Evolutionary conservation across 1,284 basidiomycete species (phyloP).

Genomic region (Mycosarcoma maydis): DNA sequence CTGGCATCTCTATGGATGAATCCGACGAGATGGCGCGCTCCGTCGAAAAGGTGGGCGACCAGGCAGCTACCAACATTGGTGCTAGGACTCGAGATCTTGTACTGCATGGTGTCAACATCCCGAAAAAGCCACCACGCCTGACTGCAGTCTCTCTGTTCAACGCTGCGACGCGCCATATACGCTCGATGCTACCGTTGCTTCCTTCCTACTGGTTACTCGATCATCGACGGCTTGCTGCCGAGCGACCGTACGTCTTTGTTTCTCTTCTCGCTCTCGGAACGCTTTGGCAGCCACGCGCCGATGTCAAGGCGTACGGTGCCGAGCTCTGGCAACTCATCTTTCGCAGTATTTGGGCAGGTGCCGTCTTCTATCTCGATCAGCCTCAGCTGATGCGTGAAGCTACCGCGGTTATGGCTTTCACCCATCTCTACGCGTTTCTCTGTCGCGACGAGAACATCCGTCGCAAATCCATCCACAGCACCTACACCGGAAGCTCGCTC

Average conservation of each 20-base stretch:
- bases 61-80: conserved; percentile 43
- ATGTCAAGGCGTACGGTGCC: conserved; percentile 43
- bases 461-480: conserved; percentile 36
- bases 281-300: conserved; percentile 40
- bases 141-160: conserved; percentile 45
- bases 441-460: conserved; percentile 38
- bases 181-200: conserved; percentile 26
- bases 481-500: conserved; percentile 40
- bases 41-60: conserved; percentile 43
- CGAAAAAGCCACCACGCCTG: conserved; percentile 44
- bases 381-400: conserved; percentile 44
- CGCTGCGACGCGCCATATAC: conserved; percentile 31
- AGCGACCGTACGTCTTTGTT: conserved; percentile 40
- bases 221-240: conserved; percentile 31
- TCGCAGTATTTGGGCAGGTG: conserved; percentile 42
- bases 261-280: conserved; percentile 35
- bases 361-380: conserved; percentile 44
- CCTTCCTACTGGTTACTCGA: conserved; percentile 46
- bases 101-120: conserved; percentile 51
- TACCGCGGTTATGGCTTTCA: conserved; percentile 25
- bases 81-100: conserved; percentile 41
- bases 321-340: conserved; percentile 51
- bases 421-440: conserved; percentile 34
- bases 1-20: conserved; percentile 21
- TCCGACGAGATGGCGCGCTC: conserved; percentile 40